These are phyloP conservation scores for Ceratopteris richardii DNA, from an alignment of 75 land plant genomes.

Conservation along the genomic window DNA sequence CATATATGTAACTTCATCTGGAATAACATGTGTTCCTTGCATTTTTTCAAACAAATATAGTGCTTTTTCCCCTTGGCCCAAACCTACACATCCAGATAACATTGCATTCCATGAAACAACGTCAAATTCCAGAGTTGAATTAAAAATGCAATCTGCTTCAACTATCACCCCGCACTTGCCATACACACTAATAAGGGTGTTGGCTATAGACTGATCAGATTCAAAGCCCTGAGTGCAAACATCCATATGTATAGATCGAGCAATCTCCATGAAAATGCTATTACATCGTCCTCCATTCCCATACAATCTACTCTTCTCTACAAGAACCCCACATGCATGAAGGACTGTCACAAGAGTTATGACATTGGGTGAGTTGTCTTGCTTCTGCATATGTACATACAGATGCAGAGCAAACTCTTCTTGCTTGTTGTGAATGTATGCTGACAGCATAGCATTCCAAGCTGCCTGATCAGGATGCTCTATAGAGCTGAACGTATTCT, in stretches of 20 bases:
- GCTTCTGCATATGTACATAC: constrained; percentile 36
- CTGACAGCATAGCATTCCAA: constrained; percentile 35
- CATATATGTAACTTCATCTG: constrained; percentile 1
- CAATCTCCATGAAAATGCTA: constrained; percentile 14
- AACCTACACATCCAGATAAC: neutral
- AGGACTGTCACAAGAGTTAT: constrained; percentile 45
- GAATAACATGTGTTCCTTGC: neutral
- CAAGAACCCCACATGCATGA: constrained; percentile 43
- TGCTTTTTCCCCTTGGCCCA: constrained; percentile 2
- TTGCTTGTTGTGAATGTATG: constrained; percentile 28
- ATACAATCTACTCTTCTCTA: neutral
- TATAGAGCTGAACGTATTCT: constrained; percentile 41
- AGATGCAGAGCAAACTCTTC: constrained; percentile 32
- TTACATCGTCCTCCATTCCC: neutral
- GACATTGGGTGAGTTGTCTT: constrained; percentile 32
- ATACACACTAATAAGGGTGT: constrained; percentile 28
- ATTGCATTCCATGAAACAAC: constrained; percentile 15
- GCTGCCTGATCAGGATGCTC: constrained; percentile 31
- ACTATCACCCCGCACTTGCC: constrained; percentile 18
- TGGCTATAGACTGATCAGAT: constrained; percentile 20
- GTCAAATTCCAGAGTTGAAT: constrained; percentile 11
- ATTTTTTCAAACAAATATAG: constrained; percentile 3
- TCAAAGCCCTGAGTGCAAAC: constrained; percentile 13
- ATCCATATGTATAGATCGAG: constrained; percentile 39
- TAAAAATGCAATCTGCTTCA: constrained; percentile 21